These are phyloP conservation scores for Trypanosoma brucei DNA, from an alignment of 208 protist genomes.

Conservation along the genomic window DNA sequence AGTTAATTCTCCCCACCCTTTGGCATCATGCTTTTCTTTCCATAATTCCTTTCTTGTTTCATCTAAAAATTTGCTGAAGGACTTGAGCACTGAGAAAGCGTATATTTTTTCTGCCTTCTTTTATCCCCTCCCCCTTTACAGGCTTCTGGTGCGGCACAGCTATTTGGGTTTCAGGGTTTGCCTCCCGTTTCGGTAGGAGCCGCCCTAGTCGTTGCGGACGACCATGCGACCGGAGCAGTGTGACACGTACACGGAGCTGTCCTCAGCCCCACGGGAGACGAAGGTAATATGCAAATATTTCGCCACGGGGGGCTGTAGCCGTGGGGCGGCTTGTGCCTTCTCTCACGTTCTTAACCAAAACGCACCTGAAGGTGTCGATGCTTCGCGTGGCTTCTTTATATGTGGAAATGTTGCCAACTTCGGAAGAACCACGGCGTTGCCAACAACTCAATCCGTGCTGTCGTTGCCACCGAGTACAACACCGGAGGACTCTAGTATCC, in stretches of 20 bases:
- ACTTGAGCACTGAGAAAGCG: no score
- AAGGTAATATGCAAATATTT: slow-evolving; percentile 46
- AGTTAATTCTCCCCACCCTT: no score
- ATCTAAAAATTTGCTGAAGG: no score
- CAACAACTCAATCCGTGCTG: not conserved
- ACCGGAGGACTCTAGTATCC: not conserved
- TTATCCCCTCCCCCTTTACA: no score
- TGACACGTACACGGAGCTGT: not conserved
- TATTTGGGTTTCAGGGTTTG: no score
- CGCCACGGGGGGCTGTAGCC: slow-evolving; percentile 43
- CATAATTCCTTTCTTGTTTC: no score
- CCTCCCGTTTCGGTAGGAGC: no score
- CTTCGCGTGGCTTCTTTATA: slow-evolving; percentile 37
- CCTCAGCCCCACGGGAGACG: not conserved
- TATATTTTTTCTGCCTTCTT: no score
- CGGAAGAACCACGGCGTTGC: slow-evolving; percentile 3
- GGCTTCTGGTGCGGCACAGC: no score
- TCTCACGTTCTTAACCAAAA: slow-evolving; percentile 44
- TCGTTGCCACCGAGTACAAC: not conserved
- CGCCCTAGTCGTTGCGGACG: not conserved
- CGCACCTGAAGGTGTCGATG: slow-evolving; percentile 37
- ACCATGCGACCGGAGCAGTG: not conserved
- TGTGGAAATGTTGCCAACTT: slow-evolving; percentile 46
- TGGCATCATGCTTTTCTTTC: no score
- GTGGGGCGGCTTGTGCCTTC: slow-evolving; percentile 28